Evolutionary conservation across 768 basidiomycete genomes (phyloP).

Genomic region (Chlorophyllum brunneum): DNA sequence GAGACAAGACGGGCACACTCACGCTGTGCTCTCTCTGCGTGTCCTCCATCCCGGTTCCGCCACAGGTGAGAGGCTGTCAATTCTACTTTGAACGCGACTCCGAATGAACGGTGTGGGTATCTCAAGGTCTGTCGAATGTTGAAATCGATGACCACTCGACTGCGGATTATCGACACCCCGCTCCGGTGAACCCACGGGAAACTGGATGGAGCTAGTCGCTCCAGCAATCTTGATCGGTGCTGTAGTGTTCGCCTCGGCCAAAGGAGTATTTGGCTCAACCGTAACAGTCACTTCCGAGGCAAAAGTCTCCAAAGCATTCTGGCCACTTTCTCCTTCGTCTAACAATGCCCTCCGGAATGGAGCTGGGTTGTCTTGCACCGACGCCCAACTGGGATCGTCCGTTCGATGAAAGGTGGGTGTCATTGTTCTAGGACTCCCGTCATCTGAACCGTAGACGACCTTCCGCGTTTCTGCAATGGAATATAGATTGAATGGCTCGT

Average conservation of each 20-base stretch:
- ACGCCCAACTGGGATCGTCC: slow-evolving; percentile 44
- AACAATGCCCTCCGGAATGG: slow-evolving; percentile 73
- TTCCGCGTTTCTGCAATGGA: slow-evolving; percentile 77
- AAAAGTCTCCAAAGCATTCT: slow-evolving; percentile 37
- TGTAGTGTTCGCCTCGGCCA: slow-evolving; percentile 46
- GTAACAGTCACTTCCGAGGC: slow-evolving; percentile 16
- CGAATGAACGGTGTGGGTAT: slow-evolving; percentile 74
- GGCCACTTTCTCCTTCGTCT: slow-evolving; percentile 70
- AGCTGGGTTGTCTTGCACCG: slow-evolving; percentile 52
- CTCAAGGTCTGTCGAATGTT: slow-evolving; percentile 73
- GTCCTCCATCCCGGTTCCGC: slow-evolving; percentile 81
- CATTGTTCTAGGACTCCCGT: slow-evolving; percentile 48
- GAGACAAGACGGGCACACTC: slow-evolving; percentile 27
- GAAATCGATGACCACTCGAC: slow-evolving; percentile 28
- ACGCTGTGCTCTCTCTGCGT: slow-evolving; percentile 88
- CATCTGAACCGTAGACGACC: slow-evolving; percentile 50
- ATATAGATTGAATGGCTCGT: slow-evolving; percentile 78
- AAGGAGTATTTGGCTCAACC: slow-evolving; percentile 39
- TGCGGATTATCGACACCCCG: slow-evolving; percentile 20
- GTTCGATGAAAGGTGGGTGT: slow-evolving; percentile 41
- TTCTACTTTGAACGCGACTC: slow-evolving; percentile 77
- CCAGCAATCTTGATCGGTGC: slow-evolving; percentile 49
- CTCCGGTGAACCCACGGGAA: slow-evolving; percentile 80
- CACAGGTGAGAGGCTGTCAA: slow-evolving; percentile 47
- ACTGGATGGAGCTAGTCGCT: slow-evolving; percentile 70